Percentiles rank a stretch among this genome's conserved stretches.
Evolutionary conservation across 2,329 filamentous ascomycete species (phyloP).

Genomic region (Colletotrichum zoysiae): DNA sequence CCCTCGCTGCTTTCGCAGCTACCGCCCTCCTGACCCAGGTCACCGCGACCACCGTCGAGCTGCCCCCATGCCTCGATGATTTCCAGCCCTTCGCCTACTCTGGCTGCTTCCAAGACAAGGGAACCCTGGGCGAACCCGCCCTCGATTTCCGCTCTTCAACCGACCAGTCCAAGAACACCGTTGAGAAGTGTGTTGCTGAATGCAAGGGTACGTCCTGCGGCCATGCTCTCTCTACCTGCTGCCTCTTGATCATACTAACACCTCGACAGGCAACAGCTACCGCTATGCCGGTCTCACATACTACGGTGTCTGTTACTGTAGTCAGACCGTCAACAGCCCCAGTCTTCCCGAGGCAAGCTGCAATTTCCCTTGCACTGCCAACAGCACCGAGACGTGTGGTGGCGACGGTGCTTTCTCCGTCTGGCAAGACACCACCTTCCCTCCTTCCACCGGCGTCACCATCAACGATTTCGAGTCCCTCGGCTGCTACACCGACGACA

Average conservation of each 20-base stretch:
- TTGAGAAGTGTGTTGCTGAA: slow-evolving; percentile 60
- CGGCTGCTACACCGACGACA: slow-evolving; percentile 71
- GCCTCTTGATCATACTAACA: background rate
- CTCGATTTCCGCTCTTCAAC: slow-evolving; percentile 58
- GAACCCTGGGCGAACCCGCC: slow-evolving; percentile 44
- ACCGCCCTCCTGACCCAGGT: slow-evolving; percentile 53
- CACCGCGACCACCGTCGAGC: slow-evolving; percentile 57
- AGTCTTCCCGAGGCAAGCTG: slow-evolving; percentile 66
- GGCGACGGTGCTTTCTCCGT: slow-evolving; percentile 61
- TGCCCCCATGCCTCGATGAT: slow-evolving; percentile 58
- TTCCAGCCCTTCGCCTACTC: slow-evolving; percentile 62
- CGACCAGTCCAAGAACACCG: slow-evolving; percentile 57
- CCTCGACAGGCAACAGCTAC: slow-evolving; percentile 58
- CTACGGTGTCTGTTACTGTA: slow-evolving; percentile 66
- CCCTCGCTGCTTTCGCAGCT: slow-evolving; percentile 54
- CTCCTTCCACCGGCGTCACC: slow-evolving; percentile 57
- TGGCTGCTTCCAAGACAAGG: slow-evolving; percentile 61
- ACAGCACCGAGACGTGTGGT: slow-evolving; percentile 61
- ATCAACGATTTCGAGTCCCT: slow-evolving; percentile 67
- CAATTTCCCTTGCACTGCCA: slow-evolving; percentile 65
- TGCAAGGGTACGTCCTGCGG: slow-evolving; percentile 58
- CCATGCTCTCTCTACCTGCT: background rate
- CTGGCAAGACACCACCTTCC: slow-evolving; percentile 63
- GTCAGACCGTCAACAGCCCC: slow-evolving; percentile 65
- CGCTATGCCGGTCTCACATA: slow-evolving; percentile 65